Conservation (phyloP, 257 asterid genomes). For the Salvia miltiorrhiza region DNA sequence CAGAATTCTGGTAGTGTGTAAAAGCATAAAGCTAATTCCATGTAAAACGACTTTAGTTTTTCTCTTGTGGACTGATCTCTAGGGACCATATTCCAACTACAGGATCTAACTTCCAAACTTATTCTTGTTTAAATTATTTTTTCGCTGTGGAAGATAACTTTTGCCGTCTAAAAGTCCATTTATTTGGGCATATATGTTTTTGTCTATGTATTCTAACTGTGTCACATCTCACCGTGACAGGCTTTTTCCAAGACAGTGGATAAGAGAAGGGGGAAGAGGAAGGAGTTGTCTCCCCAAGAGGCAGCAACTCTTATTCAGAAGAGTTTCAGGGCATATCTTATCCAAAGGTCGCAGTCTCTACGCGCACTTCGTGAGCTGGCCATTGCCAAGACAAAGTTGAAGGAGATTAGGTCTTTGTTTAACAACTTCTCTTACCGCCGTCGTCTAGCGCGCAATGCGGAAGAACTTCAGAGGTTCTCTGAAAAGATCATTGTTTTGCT, state of each 20-base stretch:
- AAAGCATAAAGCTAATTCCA: neutral
- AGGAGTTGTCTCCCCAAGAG: slow-evolving; percentile 60
- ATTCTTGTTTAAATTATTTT: neutral
- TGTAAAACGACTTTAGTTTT: neutral
- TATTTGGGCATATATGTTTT: neutral
- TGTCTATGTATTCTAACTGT: neutral
- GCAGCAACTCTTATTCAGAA: slow-evolving; percentile 73
- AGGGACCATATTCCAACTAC: neutral
- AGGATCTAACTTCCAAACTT: neutral
- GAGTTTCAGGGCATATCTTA: slow-evolving; percentile 70
- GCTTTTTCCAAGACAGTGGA: slow-evolving; percentile 75
- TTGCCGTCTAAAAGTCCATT: neutral
- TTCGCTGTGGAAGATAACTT: neutral
- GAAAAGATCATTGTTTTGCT: slow-evolving; percentile 89
- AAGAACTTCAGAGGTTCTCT: slow-evolving; percentile 84
- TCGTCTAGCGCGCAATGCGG: slow-evolving; percentile 61
- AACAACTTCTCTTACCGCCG: slow-evolving; percentile 91
- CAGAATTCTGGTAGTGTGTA: no score
- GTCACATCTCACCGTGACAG: slow-evolving; percentile 29
- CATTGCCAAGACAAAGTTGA: slow-evolving; percentile 81
- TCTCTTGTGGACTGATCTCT: neutral
- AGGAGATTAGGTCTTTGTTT: slow-evolving; percentile 83
- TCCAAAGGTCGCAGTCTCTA: slow-evolving; percentile 77
- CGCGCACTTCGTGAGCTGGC: slow-evolving; percentile 92
- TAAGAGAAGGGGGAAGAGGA: slow-evolving; percentile 68